Conservation (phyloP, 2,329 filamentous ascomycete species). For the Cordyceps javanica region DNA sequence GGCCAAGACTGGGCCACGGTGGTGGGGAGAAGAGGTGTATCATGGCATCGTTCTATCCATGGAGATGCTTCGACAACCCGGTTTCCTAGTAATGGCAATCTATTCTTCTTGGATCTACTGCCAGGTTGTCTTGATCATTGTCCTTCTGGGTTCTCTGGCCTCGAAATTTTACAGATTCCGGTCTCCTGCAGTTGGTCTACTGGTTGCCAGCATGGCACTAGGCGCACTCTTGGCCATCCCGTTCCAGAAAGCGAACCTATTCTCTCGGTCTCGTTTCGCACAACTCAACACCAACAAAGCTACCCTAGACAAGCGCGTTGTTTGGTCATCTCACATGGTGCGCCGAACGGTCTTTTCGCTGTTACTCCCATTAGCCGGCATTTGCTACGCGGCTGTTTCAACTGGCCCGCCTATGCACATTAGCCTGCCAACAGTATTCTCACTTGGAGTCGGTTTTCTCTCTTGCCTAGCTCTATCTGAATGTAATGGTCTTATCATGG, state of each 20-base stretch:
- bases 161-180: slow-evolving; percentile 61
- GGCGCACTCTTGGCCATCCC: slow-evolving; percentile 66
- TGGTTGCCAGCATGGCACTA: slow-evolving; percentile 59
- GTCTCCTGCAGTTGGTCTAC: slow-evolving; percentile 60
- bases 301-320: slow-evolving; percentile 57
- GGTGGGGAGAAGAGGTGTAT: slow-evolving; percentile 72
- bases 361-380: slow-evolving; percentile 57
- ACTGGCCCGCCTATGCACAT: slow-evolving; percentile 54
- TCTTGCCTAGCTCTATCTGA: slow-evolving; percentile 69
- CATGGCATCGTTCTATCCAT: slow-evolving; percentile 61
- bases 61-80: slow-evolving; percentile 68
- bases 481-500: slow-evolving; percentile 73
- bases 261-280: slow-evolving; percentile 57
- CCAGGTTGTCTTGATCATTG: slow-evolving; percentile 66
- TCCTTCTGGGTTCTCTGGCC: slow-evolving; percentile 65
- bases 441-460: slow-evolving; percentile 61
- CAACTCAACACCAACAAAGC: slow-evolving; percentile 58
- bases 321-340: slow-evolving; percentile 67
- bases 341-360: slow-evolving; percentile 63
- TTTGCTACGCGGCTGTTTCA: slow-evolving; percentile 62
- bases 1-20: slow-evolving; percentile 62
- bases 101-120: slow-evolving; percentile 76
- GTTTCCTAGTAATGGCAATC: slow-evolving; percentile 65
- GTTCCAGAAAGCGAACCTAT: slow-evolving; percentile 64
- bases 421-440: slow-evolving; percentile 60